Evolutionary conservation across 2,329 filamentous ascomycete genomes (phyloP).

Genomic region (Arthrobotrys sinensis): DNA sequence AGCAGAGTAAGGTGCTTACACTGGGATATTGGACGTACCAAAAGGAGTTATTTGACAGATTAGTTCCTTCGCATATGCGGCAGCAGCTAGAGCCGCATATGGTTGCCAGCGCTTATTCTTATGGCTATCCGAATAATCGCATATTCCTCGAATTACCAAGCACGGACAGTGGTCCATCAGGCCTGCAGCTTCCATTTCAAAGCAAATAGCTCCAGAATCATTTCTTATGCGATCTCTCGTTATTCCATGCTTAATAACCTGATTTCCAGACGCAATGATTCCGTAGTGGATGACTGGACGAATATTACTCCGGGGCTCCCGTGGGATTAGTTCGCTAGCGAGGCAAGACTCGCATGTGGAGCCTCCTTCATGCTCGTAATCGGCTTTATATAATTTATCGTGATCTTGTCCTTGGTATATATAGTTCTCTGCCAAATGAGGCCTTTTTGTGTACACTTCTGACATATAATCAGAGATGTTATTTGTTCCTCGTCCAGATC

Average conservation of each 20-base stretch:
- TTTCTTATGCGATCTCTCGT: not conserved
- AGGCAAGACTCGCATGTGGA: slow-evolving; percentile 2
- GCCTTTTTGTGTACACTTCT: not conserved
- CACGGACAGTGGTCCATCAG: slow-evolving; percentile 43
- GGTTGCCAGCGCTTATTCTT: slow-evolving; percentile 62
- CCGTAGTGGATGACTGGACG: slow-evolving; percentile 9
- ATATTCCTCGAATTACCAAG: slow-evolving; percentile 62
- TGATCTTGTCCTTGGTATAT: slow-evolving; percentile 1
- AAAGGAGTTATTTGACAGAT: not conserved
- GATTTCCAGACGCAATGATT: slow-evolving; percentile 2
- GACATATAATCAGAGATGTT: not conserved
- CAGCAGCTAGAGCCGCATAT: slow-evolving; percentile 53
- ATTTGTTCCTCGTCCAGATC: not conserved
- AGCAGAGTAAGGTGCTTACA: not conserved
- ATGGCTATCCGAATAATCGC: slow-evolving; percentile 62
- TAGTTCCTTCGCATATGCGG: slow-evolving; percentile 29
- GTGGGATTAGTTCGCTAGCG: not conserved
- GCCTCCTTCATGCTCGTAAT: slow-evolving; percentile 14
- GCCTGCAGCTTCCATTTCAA: slow-evolving; percentile 11
- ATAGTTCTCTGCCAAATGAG: not conserved
- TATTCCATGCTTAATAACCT: slow-evolving; percentile 39
- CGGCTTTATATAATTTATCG: not conserved
- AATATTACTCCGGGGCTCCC: not conserved
- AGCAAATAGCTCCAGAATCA: not conserved
- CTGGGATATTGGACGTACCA: not conserved